Evolutionary conservation across 495 filamentous ascomycete species (phyloP), one percentile per base, ranked within the genome.

Genomic region (Annulohypoxylon moriforme): DNA sequence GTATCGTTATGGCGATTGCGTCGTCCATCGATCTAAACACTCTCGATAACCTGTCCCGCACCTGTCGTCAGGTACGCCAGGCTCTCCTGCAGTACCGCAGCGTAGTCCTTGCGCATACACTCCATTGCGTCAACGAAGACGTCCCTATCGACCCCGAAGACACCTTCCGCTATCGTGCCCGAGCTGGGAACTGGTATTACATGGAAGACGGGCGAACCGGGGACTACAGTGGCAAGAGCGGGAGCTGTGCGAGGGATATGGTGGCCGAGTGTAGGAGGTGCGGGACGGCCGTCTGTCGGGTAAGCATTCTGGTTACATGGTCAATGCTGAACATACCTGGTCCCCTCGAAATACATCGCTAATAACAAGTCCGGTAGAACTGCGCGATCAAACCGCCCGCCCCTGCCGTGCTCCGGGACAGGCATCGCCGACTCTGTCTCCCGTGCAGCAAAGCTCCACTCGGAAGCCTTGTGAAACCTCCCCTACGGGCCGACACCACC

Each of bases 221-320:
- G 18, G 64, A 67, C 13, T 78, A 76, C 60, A 87, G 82, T 57
- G 91, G 91, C 46, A 93, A 91, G 77, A 81, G 92, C 20, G 87
- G 90, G 11, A 84, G 84, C 67, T 97, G 94, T 74, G 94, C 94
- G 38, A 83, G 92, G 33, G 94, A 97, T 78, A 85, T 96, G 88
- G 94, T 97, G 3, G 86, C 81, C 14, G 91, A 90, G 69, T 97
- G 94, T 80, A 88, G 92, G 22, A 84, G 90, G 27, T 97, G 94
- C 79, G 88, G 86, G 6, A 90, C 81, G 53, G 82, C 92, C 13
- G 89, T 96, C 11, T 97, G 94, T 75, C 85, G 94, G 75, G 93
- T 96, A 82, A 78, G 88, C 24, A 27, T 50, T 40, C 16, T 36
- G 36, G 7, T 36, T 10, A 18, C 34, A 14, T 38, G 16, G 69